Base-by-base conservation (phyloP, 2,329 filamentous ascomycete species). In the Emydomyces testavorans region DNA sequence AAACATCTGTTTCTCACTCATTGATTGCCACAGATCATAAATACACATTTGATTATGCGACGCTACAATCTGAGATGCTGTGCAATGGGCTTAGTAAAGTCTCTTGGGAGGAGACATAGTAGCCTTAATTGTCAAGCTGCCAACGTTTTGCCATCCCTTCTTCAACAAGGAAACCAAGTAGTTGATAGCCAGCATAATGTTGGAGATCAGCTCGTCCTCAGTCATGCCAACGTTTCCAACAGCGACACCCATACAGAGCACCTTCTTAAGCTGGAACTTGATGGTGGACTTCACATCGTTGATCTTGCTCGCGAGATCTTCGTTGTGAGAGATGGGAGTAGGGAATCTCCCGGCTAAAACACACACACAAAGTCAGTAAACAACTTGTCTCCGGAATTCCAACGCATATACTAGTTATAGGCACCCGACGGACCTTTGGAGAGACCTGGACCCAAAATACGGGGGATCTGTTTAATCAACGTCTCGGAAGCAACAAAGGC, bases 191-290 rank as follows among this genome's bases (percentile, higher is more conserved):
- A 98, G 76, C 92, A 98, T 98, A 76, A 96, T 89, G 84, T 98
- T 98, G 69, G 80, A 85, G 62, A 98, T 83, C 61, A 98, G 77
- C 79, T 95, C 86, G 68, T 98, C 92, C 76, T 87, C 77, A 58
- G 79, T 84, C 92, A 98, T 98, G 65, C 83, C 88, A 65, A 98
- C 92, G 75, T 98, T 94, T 70, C 92, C 92, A 67, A 98, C 86
- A 63, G 92, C 92, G 70, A 96, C 90, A 84, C 90, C 92, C 82
- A 98, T 89, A 81, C 92, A 98, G 63, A 98, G 81, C 71, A 98
- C 92, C 86, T 98, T 98, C 87, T 98, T 98, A 68, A 98, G 80
- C 82, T 98, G 89, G 85, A 98, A 98, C 84, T 98, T 98, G 84
- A 98, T 96, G 74, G 92, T 98, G 65, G 87, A 94, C 85, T 95